These are phyloP conservation scores for Xanthoparmelia taractica DNA, from an alignment of 495 filamentous ascomycete species.

Conservation along the genomic window DNA sequence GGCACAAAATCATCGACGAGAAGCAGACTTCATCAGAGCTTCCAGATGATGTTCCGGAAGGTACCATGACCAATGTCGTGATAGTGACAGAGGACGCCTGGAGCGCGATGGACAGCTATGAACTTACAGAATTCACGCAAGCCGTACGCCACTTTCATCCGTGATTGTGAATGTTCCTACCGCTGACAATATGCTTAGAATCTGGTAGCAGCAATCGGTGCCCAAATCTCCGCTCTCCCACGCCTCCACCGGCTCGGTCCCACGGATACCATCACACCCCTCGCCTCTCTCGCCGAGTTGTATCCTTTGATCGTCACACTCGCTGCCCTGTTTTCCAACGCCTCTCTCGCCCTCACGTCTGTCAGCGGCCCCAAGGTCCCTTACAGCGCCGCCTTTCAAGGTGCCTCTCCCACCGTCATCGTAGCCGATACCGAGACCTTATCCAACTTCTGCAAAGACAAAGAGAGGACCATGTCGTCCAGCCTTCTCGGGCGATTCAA, in stretches of 20 bases:
- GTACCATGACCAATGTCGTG: constrained; percentile 28
- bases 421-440: constrained; percentile 71
- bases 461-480: constrained; percentile 42
- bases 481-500: constrained; percentile 48
- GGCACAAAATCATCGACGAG: constrained; percentile 76
- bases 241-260: constrained; percentile 60
- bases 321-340: constrained; percentile 72
- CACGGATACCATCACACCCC: constrained; percentile 79
- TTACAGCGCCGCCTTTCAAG: constrained; percentile 60
- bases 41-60: constrained; percentile 32
- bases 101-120: constrained; percentile 37
- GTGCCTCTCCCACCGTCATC: constrained; percentile 73
- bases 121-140: constrained; percentile 69
- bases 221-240: constrained; percentile 68
- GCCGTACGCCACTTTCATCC: constrained; percentile 35
- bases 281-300: constrained; percentile 67
- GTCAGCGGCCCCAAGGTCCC: constrained; percentile 65
- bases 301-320: constrained; percentile 77
- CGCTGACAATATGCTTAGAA: constrained; percentile 45
- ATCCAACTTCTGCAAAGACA: constrained; percentile 51
- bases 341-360: constrained; percentile 82
- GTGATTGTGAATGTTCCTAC: neutral
- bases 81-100: constrained; percentile 12
- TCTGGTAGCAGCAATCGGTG: constrained; percentile 67
- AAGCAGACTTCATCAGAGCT: constrained; percentile 43